Evolutionary conservation across 1,284 basidiomycete species (phyloP), one percentile per base, ranked within the genome.

Genomic region (Melanopsichium pennsylvanicum): DNA sequence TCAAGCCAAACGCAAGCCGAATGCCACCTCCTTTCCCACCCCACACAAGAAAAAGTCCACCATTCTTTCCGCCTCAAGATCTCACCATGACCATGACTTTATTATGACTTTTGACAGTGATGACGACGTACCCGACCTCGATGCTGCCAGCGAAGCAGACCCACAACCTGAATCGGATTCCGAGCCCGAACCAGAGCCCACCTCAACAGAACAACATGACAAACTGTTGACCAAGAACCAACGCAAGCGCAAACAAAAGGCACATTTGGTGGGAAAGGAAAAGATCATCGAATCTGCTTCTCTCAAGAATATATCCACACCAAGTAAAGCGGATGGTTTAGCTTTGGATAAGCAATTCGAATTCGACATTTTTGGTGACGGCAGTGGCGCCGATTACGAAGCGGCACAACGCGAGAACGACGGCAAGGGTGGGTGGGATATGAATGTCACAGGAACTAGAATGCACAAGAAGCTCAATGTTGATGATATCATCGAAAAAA

Each of bases 51-150:
- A 58, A 19, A 63, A 47, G 42, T 6, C 18, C 6, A 13, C 47
- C 33, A 21, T 43, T n/a, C n/a, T n/a, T 16, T 35, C 48, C 18
- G 27, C 12, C 12, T 7, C 42, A 15, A 36, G 39, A 18, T 15
- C 16, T 27, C 33, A 43, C 36, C 31, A 48, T 31, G 38, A 69
- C 38, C 66, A 77, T 42, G 78, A 79, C 50, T 78, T 80, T 40
- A 59, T 80, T 57, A 78, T 80, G 78, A 80, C 78, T 15, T 60
- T 80, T 34, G 78, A 80, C 32, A 76, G 75, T 8, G 78, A 80
- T 32, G 78, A 78, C 16, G 78, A 80, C 25, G 55, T 66, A 0
- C 33, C 41, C 10, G 60, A 63, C 15, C 52, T 63, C 36, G 60
- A 63, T 52, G 39, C 52, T 13, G 21, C 21, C 34, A n/a, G n/a